These are phyloP conservation scores for Silene coronaria DNA, from an alignment of 179 eudicot species.

Conservation along the genomic window DNA sequence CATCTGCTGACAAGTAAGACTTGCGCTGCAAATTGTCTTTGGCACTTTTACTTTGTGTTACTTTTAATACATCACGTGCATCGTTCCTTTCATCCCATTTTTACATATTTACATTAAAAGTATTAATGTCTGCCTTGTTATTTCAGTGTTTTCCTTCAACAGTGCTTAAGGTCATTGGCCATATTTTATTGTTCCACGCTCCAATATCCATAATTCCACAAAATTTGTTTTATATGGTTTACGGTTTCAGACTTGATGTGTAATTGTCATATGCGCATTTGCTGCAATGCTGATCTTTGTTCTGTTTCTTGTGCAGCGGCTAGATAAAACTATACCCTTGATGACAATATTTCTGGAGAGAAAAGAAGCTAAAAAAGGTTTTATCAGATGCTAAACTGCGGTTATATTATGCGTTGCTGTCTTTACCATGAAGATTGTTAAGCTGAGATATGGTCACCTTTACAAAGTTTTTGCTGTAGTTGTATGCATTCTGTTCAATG, in stretches of 20 bases:
- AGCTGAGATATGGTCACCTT: constrained; percentile 31
- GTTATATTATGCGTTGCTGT: constrained; percentile 42
- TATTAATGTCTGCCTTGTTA: not conserved
- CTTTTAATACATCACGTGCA: not conserved
- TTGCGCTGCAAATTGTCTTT: not conserved
- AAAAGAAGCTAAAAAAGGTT: constrained; percentile 29
- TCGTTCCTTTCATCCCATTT: not conserved
- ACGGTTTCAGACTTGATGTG: not conserved
- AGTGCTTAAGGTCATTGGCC: not conserved
- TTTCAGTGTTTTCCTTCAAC: not conserved
- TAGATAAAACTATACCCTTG: constrained; percentile 20
- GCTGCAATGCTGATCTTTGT: constrained; percentile 9
- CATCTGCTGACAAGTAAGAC: not conserved
- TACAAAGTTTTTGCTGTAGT: constrained; percentile 34
- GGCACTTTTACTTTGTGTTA: not conserved
- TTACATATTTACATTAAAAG: not conserved
- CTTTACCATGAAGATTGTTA: constrained; percentile 42
- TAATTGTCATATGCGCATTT: not conserved
- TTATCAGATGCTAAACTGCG: constrained; percentile 41
- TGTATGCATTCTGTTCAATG: constrained; percentile 32
- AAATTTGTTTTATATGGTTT: not conserved
- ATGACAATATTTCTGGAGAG: constrained; percentile 28
- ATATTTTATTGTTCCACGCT: not conserved
- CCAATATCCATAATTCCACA: not conserved
- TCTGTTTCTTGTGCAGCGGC: constrained; percentile 18